Base-by-base conservation (phyloP, 176 grass and related monocot species). In the Poa annua region DNA sequence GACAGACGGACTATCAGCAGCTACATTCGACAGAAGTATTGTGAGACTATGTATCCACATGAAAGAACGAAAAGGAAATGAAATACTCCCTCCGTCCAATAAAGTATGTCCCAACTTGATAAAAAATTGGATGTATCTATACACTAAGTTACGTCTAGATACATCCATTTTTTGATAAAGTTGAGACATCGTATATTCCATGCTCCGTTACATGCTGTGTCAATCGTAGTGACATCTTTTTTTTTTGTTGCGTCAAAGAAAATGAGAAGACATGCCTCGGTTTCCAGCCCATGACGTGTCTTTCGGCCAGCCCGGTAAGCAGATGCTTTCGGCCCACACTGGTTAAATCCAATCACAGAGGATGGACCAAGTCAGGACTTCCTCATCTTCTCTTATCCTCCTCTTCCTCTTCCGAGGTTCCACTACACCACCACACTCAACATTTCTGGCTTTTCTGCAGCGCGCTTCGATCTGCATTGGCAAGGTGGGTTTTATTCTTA, bases 381-480 rank as follows among this genome's bases (percentile, higher is more conserved):
- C 71, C 6, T 80, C 84, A 53, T 72, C 84, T 71, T 64, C 77
- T 74, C 84, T 86, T 80, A 80, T 86, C 69, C 74, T 83, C 64
- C 20, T 66, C 26, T 2, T 44, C 52, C 33, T 66, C 61, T 33
- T 65, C 29, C 68, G 41, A 47, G 32, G 53, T 21, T 7, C 3
- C 67, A 64, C 60, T 11, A 7, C 67, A 36, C 39, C 55, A 64
- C 48, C 4, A 10, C 67, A 19, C 39, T 50, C 53, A 45, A 74
- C 77, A 64, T n/a, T 13, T 3, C 57, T 1, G 15, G 7, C 4
- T 35, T 75, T 45, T 36, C 44, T 11, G 11, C 67, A 15, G 3
- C 25, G 47, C 8, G 11, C 74, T 36, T 42, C 56, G 45, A 20
- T 73, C 39, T 20, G 19, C 16, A 34, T 70, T 44, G 10, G 29